phyloP scores from a whole-genome alignment of 2,329 filamentous ascomycete genomes.

The Aspergillus candidus region DNA sequence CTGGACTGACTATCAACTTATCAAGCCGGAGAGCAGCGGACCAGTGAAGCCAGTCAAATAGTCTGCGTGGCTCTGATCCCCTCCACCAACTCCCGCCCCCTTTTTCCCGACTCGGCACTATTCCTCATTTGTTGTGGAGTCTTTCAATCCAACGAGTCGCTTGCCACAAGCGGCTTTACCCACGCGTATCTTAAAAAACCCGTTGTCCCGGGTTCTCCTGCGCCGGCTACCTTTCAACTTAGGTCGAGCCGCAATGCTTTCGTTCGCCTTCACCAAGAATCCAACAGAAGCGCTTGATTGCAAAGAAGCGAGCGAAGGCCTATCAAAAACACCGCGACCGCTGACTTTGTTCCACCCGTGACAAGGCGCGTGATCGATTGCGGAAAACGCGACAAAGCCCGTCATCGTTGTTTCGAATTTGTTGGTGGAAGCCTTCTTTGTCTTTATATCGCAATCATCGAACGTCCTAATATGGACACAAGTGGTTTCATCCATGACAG shows the following conservation, averaged over 20 bases:
- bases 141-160: constrained; percentile 10
- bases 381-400: constrained; percentile 28
- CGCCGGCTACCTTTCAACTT: constrained; percentile 38
- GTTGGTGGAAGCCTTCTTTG: not conserved
- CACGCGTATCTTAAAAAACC: constrained; percentile 16
- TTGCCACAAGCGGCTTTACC: constrained; percentile 12
- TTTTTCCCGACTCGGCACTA: constrained; percentile 8
- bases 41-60: not conserved
- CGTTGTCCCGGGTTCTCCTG: constrained; percentile 33
- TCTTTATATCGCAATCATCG: constrained; percentile 14
- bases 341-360: constrained; percentile 52
- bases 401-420: constrained; percentile 16
- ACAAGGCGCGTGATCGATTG: constrained; percentile 52
- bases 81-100: constrained; percentile 12
- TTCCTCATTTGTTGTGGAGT: constrained; percentile 3
- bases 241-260: constrained; percentile 62
- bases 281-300: constrained; percentile 62
- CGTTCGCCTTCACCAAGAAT: constrained; percentile 66
- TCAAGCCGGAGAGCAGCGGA: no score
- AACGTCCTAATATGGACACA: constrained; percentile 34
- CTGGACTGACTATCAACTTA: no score
- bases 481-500: constrained; percentile 58
- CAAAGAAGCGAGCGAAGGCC: constrained; percentile 60
- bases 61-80: constrained; percentile 8
- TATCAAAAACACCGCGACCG: constrained; percentile 51